Conservation (phyloP, 208 protist species). For the Angomonas deanei region DNA sequence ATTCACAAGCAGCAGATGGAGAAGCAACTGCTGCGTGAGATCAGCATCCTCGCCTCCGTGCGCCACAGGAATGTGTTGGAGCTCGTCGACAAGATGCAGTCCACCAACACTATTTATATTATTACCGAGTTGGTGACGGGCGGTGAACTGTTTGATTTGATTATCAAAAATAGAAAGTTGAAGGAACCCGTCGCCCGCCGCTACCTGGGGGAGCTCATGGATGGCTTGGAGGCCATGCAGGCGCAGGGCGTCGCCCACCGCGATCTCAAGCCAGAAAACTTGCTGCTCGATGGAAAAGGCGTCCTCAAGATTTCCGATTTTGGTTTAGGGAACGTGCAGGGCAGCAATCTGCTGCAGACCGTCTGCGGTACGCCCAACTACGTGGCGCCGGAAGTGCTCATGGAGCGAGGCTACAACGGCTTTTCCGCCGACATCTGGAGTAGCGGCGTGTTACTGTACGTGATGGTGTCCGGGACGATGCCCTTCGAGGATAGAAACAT, state of each 20-base stretch:
- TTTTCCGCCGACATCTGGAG: constrained; percentile 95
- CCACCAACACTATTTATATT: constrained; percentile 83
- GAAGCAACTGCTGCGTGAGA: constrained; percentile 86
- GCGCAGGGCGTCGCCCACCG: constrained; percentile 81
- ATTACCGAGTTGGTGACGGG: constrained; percentile 88
- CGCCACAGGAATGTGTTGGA: constrained; percentile 82
- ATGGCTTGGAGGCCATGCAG: constrained; percentile 91
- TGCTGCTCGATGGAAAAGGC: constrained; percentile 71
- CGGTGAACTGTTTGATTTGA: constrained; percentile 93
- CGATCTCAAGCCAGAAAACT: constrained; percentile 91
- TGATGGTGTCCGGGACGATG: constrained; percentile 91
- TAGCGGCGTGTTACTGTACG: constrained; percentile 95
- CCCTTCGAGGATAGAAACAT: constrained; percentile 92
- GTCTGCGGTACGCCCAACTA: constrained; percentile 91
- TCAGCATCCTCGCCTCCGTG: constrained; percentile 80
- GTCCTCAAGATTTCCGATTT: constrained; percentile 91
- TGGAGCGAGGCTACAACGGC: constrained; percentile 90
- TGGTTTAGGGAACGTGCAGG: constrained; percentile 87
- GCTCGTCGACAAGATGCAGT: constrained; percentile 84
- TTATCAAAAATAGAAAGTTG: constrained; percentile 78
- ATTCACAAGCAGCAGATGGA: constrained; percentile 86
- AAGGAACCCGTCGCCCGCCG: constrained; percentile 73
- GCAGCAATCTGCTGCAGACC: constrained; percentile 74
- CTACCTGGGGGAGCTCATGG: constrained; percentile 96
- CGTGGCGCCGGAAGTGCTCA: constrained; percentile 92